Percentiles rank a stretch among this genome's conserved stretches.
Evolutionary conservation across 305 asterid species (phyloP).

Genomic region (Coffea humblotiana): DNA sequence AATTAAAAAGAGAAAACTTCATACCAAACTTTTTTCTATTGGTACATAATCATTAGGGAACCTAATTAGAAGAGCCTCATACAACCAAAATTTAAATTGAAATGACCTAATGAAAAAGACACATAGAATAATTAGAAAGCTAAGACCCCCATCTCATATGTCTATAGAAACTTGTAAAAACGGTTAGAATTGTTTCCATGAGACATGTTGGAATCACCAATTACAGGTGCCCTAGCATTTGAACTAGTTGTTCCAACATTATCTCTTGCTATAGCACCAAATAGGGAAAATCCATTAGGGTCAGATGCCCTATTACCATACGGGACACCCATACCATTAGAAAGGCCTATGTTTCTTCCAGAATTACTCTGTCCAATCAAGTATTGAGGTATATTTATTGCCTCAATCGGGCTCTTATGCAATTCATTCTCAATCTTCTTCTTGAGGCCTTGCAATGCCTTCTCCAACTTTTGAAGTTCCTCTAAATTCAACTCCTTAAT

Average conservation of each 20-base stretch:
- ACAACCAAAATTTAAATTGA: background rate
- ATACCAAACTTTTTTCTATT: background rate
- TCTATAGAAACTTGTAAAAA: background rate
- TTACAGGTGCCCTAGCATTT: background rate
- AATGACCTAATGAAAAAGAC: background rate
- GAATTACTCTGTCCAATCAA: background rate
- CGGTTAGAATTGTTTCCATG: background rate
- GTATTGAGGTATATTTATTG: background rate
- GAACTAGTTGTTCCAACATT: background rate
- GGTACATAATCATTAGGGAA: background rate
- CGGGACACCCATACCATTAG: background rate
- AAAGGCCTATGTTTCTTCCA: background rate
- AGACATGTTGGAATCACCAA: background rate
- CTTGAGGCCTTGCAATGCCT: background rate
- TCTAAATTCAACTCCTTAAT: background rate
- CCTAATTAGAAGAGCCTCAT: background rate
- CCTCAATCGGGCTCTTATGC: background rate
- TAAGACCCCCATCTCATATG: background rate
- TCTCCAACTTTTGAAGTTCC: background rate
- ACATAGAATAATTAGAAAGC: background rate
- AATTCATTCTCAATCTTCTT: background rate
- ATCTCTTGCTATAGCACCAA: background rate
- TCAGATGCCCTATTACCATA: background rate
- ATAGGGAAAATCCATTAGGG: background rate
- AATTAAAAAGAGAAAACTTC: background rate